These are phyloP conservation scores for Phylloporus arenicola DNA, from an alignment of 768 basidiomycete species.

Conservation along the genomic window DNA sequence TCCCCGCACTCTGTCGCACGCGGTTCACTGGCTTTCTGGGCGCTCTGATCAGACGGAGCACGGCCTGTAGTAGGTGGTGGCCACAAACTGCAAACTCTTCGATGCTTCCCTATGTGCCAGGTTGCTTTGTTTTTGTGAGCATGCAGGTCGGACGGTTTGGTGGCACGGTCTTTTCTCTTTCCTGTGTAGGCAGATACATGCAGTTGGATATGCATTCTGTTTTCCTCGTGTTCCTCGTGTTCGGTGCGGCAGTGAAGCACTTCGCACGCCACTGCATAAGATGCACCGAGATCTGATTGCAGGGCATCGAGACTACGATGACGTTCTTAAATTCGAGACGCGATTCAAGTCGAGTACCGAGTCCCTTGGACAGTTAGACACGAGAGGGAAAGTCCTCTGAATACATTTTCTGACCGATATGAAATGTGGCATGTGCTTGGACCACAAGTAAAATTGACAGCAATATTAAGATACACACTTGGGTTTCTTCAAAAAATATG, in stretches of 20 bases:
- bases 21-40: too few relatives aligned
- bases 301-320: not conserved
- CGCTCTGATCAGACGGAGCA: not conserved
- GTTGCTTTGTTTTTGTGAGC: not conserved
- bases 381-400: not conserved
- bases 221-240: too few relatives aligned
- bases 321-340: not conserved
- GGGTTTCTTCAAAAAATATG: not conserved
- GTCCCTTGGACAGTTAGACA: not conserved
- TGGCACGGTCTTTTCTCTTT: not conserved
- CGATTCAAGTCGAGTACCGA: not conserved
- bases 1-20: not conserved
- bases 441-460: not conserved
- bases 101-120: not conserved
- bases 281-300: not conserved
- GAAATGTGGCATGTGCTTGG: not conserved
- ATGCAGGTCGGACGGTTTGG: not conserved
- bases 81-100: not conserved
- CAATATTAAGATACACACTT: not conserved
- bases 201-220: not conserved
- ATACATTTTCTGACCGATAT: not conserved
- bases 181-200: not conserved
- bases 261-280: not conserved
- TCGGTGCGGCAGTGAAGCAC: not conserved
- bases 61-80: not conserved